Conservation (phyloP, 2,329 filamentous ascomycete genomes). For the Exophiala dermatitidis region DNA sequence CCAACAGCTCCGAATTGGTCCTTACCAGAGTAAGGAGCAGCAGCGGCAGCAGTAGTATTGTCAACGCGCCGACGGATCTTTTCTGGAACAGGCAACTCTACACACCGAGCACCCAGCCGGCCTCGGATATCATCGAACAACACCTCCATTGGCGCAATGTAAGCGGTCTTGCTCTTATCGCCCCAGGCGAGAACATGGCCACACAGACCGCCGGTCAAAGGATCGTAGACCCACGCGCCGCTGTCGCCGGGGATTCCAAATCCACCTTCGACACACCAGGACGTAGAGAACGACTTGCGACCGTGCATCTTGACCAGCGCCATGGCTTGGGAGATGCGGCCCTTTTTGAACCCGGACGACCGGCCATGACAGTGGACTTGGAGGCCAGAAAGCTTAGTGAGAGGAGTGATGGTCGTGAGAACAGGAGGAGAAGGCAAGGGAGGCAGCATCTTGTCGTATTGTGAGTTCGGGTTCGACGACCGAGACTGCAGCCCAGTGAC, state of each 20-base stretch:
- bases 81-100: constrained; percentile 19
- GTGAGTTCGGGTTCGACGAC: constrained; percentile 19
- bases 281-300: constrained; percentile 70
- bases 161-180: constrained; percentile 69
- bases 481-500: background rate
- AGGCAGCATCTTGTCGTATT: background rate
- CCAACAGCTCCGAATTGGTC: too few relatives aligned
- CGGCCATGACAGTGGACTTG: constrained; percentile 83
- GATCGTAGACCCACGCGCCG: constrained; percentile 86
- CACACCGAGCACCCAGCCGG: constrained; percentile 18
- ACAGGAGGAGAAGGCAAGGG: constrained; percentile 10
- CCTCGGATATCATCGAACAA: constrained; percentile 67
- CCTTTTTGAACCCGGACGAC: constrained; percentile 74
- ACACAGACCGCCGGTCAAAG: constrained; percentile 68
- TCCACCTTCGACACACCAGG: constrained; percentile 51
- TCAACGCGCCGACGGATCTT: background rate
- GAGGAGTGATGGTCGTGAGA: constrained; percentile 49
- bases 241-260: constrained; percentile 70
- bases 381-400: constrained; percentile 60
- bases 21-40: too few relatives aligned
- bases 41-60: too few relatives aligned
- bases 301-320: constrained; percentile 82
- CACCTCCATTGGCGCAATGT: constrained; percentile 93
- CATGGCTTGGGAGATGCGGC: constrained; percentile 68
- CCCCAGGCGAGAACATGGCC: constrained; percentile 90